These are phyloP conservation scores for Akanthomyces muscarius DNA, from an alignment of 2,329 filamentous ascomycete species.

Conservation along the genomic window DNA sequence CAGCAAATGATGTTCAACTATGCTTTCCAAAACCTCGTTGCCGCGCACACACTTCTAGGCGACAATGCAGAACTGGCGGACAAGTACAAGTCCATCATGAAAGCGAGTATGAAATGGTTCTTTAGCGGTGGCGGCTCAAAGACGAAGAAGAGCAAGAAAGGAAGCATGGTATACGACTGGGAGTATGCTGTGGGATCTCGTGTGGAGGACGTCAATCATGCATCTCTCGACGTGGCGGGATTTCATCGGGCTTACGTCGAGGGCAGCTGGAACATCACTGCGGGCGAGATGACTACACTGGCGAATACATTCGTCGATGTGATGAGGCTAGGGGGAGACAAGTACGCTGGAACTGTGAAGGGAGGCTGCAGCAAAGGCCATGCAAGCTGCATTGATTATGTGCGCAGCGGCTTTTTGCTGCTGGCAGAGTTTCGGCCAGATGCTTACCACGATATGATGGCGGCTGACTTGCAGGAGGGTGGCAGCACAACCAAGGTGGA, in stretches of 20 bases:
- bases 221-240: not conserved
- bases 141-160: not conserved
- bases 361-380: not conserved
- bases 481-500: not conserved
- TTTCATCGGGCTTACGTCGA: not conserved
- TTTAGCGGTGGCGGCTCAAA: not conserved
- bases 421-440: not conserved
- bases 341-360: not conserved
- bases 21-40: slow-evolving; percentile 3
- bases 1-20: slow-evolving; percentile 9
- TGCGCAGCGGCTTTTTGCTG: not conserved
- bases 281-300: not conserved
- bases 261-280: not conserved
- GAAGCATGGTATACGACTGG: not conserved
- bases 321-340: not conserved
- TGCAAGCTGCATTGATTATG: not conserved
- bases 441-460: not conserved
- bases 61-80: not conserved
- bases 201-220: slow-evolving; percentile 2
- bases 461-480: not conserved
- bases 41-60: not conserved
- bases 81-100: slow-evolving; percentile 1
- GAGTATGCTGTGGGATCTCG: not conserved
- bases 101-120: not conserved
- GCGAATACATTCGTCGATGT: not conserved